Base-by-base conservation (phyloP, 2,329 filamentous ascomycete genomes). In the Leptographium galeiforme region DNA sequence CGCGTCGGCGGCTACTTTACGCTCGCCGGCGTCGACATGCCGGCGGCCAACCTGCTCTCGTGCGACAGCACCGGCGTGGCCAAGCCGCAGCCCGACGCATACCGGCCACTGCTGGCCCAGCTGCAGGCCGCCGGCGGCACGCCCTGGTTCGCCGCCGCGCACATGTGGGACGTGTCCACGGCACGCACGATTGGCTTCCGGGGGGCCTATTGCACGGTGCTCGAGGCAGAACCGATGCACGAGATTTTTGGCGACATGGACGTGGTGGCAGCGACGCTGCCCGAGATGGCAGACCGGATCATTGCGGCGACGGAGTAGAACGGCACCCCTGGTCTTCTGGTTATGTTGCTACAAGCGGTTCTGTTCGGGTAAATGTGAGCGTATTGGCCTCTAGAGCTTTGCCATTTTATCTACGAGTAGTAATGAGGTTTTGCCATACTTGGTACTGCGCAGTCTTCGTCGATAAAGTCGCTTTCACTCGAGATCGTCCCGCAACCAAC, bases 111-210 rank as follows among this genome's bases (percentile, higher is more conserved):
- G 11, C 62, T 72, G 46, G 54, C 54, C 0, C 59, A 60, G 0
- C 65, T 71, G 50, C 67, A 66, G 52, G 40, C 46, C 33, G 40
- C 36, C 39, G 59, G 57, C 18, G 56, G 48, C 32, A 51, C 48
- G 48, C 57, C 60, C 4, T 78, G 75, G 75, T 78, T 77, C 61
- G 75, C 73, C 1, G 76, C 76, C 1, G 75, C 74, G 14, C 76
- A 79, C 64, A 72, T 75, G 68, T 78, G 76, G 76, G 76, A 79
- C 63, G 75, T 76, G 4, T 68, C 68, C 30, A 73, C 76, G 2
- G 75, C 76, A 1, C 66, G 64, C 39, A 70, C 67, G 54, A 67
- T 68, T n/a, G 74, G 68, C 40, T 70, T 77, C 59, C 69, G 68
- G 33, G 74, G 74, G 3, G 75, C 76, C 0, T 79, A 76, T 61